A percentile compares a stretch with the other conserved stretches of the same genome.
Conservation (phyloP, 2,329 filamentous ascomycete species). For the Talaromyces sp. region DNA sequence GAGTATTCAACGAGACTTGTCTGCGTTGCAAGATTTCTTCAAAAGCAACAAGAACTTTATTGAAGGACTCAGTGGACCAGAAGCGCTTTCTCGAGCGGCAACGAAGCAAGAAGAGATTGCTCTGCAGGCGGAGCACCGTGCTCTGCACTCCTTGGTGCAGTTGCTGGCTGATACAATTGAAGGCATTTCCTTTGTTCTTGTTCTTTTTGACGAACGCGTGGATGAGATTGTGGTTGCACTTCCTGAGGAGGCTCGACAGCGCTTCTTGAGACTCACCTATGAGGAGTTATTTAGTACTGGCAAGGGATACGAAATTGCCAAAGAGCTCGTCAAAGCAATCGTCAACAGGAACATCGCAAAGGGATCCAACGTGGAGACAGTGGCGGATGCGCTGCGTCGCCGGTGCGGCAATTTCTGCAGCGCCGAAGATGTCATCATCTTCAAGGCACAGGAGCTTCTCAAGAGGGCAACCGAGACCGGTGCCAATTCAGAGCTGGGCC, state of each 20-base stretch:
- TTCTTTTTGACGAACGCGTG: constrained; percentile 89
- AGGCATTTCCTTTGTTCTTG: constrained; percentile 91
- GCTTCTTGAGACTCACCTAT: constrained; percentile 74
- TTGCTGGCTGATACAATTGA: constrained; percentile 89
- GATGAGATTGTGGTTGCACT: constrained; percentile 79
- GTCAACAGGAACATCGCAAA: constrained; percentile 97
- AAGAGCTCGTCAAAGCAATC: constrained; percentile 92
- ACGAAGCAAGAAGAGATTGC: constrained; percentile 89
- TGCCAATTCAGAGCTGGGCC: constrained; percentile 68
- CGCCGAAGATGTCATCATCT: constrained; percentile 93
- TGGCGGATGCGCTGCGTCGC: constrained; percentile 87
- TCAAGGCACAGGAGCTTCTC: constrained; percentile 94
- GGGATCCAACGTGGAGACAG: constrained; percentile 94
- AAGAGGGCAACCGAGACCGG: constrained; percentile 81
- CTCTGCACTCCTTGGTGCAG: constrained; percentile 77
- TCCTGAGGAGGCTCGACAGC: constrained; percentile 63
- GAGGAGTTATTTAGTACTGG: constrained; percentile 78
- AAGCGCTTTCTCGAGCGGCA: constrained; percentile 70
- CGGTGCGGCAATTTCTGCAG: constrained; percentile 97
- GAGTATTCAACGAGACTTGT: constrained; percentile 73
- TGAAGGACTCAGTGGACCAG: constrained; percentile 86
- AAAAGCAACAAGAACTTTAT: constrained; percentile 86
- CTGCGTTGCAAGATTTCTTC: constrained; percentile 75
- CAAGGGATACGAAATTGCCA: constrained; percentile 81
- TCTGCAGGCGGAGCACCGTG: constrained; percentile 89